Percentiles rank a stretch among this genome's conserved stretches.
Evolutionary conservation across 495 filamentous ascomycete species (phyloP).

Genomic region (Podospora anserina): DNA sequence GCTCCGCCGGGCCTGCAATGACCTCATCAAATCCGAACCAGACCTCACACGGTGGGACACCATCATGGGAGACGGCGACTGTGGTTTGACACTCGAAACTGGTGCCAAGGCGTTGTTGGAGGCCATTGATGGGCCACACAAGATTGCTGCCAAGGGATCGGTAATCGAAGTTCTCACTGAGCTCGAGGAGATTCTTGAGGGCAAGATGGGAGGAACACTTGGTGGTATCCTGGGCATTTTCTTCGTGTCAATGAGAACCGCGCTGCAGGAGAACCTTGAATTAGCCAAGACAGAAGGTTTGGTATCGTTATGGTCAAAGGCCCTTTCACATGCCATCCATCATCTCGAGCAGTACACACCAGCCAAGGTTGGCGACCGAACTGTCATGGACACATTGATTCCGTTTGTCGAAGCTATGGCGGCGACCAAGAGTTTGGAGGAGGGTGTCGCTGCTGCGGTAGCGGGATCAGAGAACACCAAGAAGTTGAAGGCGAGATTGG

Average conservation of each 20-base stretch:
- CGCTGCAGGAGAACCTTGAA: slow-evolving; percentile 41
- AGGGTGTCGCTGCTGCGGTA: slow-evolving; percentile 51
- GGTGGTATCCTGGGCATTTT: slow-evolving; percentile 61
- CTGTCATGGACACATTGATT: slow-evolving; percentile 59
- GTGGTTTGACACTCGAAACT: slow-evolving; percentile 57
- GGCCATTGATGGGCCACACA: slow-evolving; percentile 31
- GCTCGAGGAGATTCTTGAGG: slow-evolving; percentile 55
- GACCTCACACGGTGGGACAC: slow-evolving; percentile 61
- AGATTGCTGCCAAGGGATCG: slow-evolving; percentile 42
- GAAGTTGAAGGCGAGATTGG: slow-evolving; percentile 54
- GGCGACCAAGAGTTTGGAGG: slow-evolving; percentile 41
- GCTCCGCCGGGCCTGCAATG: slow-evolving; percentile 50
- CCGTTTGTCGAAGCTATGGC: slow-evolving; percentile 53
- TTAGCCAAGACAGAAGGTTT: slow-evolving; percentile 30
- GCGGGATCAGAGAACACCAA: slow-evolving; percentile 53
- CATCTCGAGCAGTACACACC: slow-evolving; percentile 49
- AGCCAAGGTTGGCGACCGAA: slow-evolving; percentile 48
- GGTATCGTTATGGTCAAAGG: slow-evolving; percentile 38
- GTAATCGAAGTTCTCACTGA: slow-evolving; percentile 51
- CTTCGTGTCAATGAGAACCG: slow-evolving; percentile 53
- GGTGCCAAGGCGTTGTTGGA: slow-evolving; percentile 43
- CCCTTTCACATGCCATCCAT: slow-evolving; percentile 36
- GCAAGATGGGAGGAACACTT: slow-evolving; percentile 58
- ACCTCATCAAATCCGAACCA: slow-evolving; percentile 53
- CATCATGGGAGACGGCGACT: slow-evolving; percentile 64